Evolutionary conservation across 2,329 filamentous ascomycete genomes (phyloP).

Genomic region (Fusarium nisikadoi): DNA sequence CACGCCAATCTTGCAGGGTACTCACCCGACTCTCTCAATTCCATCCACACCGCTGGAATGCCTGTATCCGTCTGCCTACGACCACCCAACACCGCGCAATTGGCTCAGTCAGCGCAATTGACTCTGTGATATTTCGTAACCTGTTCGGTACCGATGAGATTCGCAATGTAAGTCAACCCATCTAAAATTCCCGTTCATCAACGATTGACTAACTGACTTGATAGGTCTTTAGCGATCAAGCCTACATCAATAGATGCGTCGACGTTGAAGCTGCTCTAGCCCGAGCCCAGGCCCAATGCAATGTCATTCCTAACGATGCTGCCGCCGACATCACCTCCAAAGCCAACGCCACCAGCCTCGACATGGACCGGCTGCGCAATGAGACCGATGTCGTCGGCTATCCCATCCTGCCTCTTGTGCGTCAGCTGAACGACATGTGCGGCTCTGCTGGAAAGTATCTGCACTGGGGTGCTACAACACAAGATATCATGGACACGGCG

Average conservation of each 20-base stretch:
- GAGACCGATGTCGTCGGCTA: slow-evolving; percentile 66
- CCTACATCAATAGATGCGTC: slow-evolving; percentile 60
- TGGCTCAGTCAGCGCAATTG: slow-evolving; percentile 46
- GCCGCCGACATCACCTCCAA: slow-evolving; percentile 51
- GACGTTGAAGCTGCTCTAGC: slow-evolving; percentile 64
- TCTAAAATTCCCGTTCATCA: rapidly evolving
- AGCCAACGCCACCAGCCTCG: slow-evolving; percentile 37
- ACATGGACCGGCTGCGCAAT: slow-evolving; percentile 51
- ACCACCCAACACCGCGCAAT: background rate
- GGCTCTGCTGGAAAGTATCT: slow-evolving; percentile 53
- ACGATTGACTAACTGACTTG: rapidly evolving
- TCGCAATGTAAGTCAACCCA: slow-evolving; percentile 48
- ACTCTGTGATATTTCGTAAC: slow-evolving; percentile 62
- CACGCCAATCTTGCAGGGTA: rapidly evolving
- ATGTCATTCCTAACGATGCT: slow-evolving; percentile 56
- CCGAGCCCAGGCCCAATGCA: slow-evolving; percentile 59
- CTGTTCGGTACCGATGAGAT: slow-evolving; percentile 64
- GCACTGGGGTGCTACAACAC: slow-evolving; percentile 69
- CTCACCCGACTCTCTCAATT: background rate
- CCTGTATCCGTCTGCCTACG: rapidly evolving
- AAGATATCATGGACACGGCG: slow-evolving; percentile 68
- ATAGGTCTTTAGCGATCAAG: slow-evolving; percentile 56
- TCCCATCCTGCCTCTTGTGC: slow-evolving; percentile 62
- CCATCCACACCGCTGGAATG: background rate
- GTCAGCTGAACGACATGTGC: slow-evolving; percentile 51